A percentile compares a stretch with the other conserved stretches of the same genome.
Evolutionary conservation across 1,284 basidiomycete species (phyloP).

Genomic region (Cutaneotrichosporon sp.): DNA sequence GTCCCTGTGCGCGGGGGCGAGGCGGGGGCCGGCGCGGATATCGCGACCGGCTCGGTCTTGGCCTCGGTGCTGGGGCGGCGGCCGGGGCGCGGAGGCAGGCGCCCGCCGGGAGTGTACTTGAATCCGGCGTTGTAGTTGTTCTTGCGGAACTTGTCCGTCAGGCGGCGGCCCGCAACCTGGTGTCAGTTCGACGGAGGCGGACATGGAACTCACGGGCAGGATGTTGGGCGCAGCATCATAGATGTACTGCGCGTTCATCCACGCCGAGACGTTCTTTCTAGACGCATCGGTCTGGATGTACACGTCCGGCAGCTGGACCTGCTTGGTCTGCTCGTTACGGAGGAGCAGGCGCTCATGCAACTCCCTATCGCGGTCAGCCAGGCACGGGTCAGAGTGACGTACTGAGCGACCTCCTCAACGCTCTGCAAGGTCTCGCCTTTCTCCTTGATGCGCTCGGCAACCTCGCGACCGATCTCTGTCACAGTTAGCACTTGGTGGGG

Average conservation of each 20-base stretch:
- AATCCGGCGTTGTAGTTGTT: slow-evolving; percentile 41
- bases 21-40: slow-evolving; percentile 27
- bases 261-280: slow-evolving; percentile 84
- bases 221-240: slow-evolving; percentile 75
- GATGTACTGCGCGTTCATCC: slow-evolving; percentile 72
- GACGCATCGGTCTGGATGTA: slow-evolving; percentile 88
- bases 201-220: slow-evolving; percentile 64
- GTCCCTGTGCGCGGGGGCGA: slow-evolving; percentile 50
- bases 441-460: slow-evolving; percentile 86
- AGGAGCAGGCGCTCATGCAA: slow-evolving; percentile 88
- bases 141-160: slow-evolving; percentile 83
- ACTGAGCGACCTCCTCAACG: slow-evolving; percentile 89
- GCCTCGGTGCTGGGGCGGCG: slow-evolving; percentile 27
- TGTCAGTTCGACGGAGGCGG: not conserved
- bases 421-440: slow-evolving; percentile 67
- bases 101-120: slow-evolving; percentile 61
- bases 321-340: slow-evolving; percentile 95
- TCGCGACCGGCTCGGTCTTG: not conserved
- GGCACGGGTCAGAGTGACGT: slow-evolving; percentile 16
- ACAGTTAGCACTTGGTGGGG: slow-evolving; percentile 11
- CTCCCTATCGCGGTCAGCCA: slow-evolving; percentile 31
- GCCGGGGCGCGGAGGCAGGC: slow-evolving; percentile 59
- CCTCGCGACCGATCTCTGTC: slow-evolving; percentile 83
- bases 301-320: slow-evolving; percentile 93
- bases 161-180: slow-evolving; percentile 85